These are phyloP conservation scores for Citrus cavaleriei DNA, from an alignment of 345 rosid species.

Conservation along the genomic window DNA sequence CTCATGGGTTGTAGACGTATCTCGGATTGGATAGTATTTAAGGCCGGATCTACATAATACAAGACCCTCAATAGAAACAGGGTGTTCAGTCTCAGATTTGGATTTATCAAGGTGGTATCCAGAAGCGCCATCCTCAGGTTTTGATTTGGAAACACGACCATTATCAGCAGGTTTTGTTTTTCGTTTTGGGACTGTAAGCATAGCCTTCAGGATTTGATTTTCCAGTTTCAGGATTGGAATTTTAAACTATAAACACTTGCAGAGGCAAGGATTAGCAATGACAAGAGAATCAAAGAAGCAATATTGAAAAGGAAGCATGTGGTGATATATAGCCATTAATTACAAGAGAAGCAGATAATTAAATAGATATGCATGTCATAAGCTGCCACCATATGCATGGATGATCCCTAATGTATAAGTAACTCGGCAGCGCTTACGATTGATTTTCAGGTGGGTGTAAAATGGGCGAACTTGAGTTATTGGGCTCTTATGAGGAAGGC, in stretches of 20 bases:
- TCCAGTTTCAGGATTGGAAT: not conserved
- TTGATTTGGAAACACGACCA: not conserved
- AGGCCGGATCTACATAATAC: slow-evolving; percentile 24
- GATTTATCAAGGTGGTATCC: not conserved
- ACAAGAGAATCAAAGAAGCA: slow-evolving; percentile 2
- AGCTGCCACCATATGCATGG: too few species aligned
- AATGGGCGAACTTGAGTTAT: too few species aligned
- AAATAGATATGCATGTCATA: too few species aligned
- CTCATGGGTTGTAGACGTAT: not conserved
- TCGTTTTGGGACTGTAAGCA: not conserved
- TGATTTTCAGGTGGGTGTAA: too few species aligned
- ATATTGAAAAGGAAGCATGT: not conserved
- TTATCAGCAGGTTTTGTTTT: not conserved
- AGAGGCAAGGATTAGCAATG: not conserved
- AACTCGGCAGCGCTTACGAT: too few species aligned
- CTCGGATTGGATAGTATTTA: slow-evolving; percentile 14
- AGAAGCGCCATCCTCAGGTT: not conserved
- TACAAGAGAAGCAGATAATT: too few species aligned
- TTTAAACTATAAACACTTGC: slow-evolving; percentile 8
- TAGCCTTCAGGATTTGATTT: not conserved
- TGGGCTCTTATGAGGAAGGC: too few species aligned
- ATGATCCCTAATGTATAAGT: too few species aligned
- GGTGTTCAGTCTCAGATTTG: not conserved
- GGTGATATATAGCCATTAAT: not conserved
- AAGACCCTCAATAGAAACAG: slow-evolving; percentile 24